Evolutionary conservation across 805 yeast species (phyloP).

Genomic region (Grigorovia transvaalensis): DNA sequence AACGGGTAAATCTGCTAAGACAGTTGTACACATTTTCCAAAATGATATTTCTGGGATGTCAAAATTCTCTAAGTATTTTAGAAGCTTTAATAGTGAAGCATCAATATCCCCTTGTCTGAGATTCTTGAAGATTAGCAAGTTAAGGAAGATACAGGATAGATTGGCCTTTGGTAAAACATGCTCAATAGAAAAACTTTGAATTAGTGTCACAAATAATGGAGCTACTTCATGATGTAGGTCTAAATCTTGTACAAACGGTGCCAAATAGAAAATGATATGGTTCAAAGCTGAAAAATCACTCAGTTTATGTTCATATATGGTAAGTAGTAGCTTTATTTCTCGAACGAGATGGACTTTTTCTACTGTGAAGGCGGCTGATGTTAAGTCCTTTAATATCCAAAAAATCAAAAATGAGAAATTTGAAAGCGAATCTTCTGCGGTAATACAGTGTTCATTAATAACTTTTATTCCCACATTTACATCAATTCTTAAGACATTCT

Average conservation of each 20-base stretch:
- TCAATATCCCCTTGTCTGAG: neutral
- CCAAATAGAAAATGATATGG: constrained; percentile 6
- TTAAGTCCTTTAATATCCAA: constrained; percentile 16
- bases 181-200: neutral
- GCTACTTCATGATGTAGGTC: constrained; percentile 12
- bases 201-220: constrained; percentile 7
- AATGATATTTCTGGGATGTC: neutral
- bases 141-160: constrained; percentile 8
- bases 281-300: constrained; percentile 2
- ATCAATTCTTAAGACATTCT: constrained; percentile 12
- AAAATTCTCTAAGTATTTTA: neutral
- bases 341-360: constrained; percentile 12
- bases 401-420: constrained; percentile 10
- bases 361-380: constrained; percentile 1
- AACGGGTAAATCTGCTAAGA: neutral
- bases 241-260: constrained; percentile 5
- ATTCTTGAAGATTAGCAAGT: constrained; percentile 5
- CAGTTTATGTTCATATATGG: constrained; percentile 7
- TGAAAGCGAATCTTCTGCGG: neutral
- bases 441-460: constrained; percentile 2
- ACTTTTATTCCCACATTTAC: constrained; percentile 6
- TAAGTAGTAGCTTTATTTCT: constrained; percentile 12
- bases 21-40: neutral
- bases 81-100: neutral
- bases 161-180: neutral